These are phyloP conservation scores for Turritis glabra DNA, from an alignment of 345 rosid species.

Conservation along the genomic window DNA sequence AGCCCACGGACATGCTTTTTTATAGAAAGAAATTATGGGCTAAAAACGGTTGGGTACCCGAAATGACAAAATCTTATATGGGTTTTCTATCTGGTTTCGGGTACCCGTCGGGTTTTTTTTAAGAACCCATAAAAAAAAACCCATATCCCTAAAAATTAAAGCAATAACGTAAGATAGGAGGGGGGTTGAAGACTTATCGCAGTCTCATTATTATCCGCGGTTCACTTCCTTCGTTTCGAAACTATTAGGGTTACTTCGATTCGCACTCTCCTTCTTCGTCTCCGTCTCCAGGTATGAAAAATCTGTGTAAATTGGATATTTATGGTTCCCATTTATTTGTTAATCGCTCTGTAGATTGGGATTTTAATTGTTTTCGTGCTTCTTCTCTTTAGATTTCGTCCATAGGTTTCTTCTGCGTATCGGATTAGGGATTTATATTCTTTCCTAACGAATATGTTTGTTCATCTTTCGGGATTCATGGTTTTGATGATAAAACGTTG, in stretches of 20 bases:
- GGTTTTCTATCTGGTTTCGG: too few species aligned
- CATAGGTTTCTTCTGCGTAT: neutral
- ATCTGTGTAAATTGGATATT: slow-evolving; percentile 5
- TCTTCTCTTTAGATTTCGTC: neutral
- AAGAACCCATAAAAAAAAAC: too few species aligned
- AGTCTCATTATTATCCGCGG: slow-evolving; percentile 20
- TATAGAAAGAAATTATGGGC: too few species aligned
- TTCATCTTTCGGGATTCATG: neutral
- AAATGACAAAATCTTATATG: too few species aligned
- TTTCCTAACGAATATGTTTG: neutral
- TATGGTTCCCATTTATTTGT: neutral
- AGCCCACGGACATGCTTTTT: too few species aligned
- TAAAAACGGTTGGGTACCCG: too few species aligned
- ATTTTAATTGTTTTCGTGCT: neutral
- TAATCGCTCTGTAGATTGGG: neutral
- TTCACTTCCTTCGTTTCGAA: slow-evolving; percentile 15
- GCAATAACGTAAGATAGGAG: too few species aligned
- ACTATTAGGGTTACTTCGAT: slow-evolving; percentile 31
- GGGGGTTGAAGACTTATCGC: neutral
- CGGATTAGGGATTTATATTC: neutral
- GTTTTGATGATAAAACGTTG: neutral
- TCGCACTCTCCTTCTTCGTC: slow-evolving; percentile 10
- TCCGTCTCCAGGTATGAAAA: slow-evolving; percentile 20
- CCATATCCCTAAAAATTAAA: too few species aligned
- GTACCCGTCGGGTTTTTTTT: too few species aligned